Percentiles rank a stretch among this genome's conserved stretches.
Conservation (phyloP, 2,329 filamentous ascomycete genomes). For the Arthrocladium fulminans region DNA sequence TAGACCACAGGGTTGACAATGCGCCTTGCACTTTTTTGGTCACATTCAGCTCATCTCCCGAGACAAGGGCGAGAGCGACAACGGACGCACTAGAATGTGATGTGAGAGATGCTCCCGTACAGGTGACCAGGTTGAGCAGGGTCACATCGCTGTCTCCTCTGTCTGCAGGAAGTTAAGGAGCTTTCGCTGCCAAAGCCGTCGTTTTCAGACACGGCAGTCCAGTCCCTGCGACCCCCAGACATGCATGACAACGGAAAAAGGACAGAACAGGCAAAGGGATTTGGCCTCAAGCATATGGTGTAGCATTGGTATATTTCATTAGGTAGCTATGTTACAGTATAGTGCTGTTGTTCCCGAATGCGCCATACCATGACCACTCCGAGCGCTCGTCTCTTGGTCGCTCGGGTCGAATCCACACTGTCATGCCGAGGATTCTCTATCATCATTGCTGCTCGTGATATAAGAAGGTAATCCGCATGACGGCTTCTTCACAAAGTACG, state of each 20-base stretch:
- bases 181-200: too few relatives aligned
- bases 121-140: too few relatives aligned
- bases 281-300: not conserved
- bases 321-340: slow-evolving; percentile 5
- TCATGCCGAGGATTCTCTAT: not conserved
- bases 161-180: too few relatives aligned
- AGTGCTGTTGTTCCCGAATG: not conserved
- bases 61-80: not conserved
- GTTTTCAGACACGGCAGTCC: too few relatives aligned
- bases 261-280: not conserved
- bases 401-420: not conserved
- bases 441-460: not conserved
- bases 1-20: too few relatives aligned
- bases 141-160: too few relatives aligned
- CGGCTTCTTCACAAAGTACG: too few relatives aligned
- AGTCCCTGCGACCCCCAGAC: too few relatives aligned
- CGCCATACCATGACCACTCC: not conserved
- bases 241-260: too few relatives aligned
- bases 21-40: not conserved
- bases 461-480: not conserved
- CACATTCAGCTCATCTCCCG: not conserved
- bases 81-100: not conserved
- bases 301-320: slow-evolving; percentile 4
- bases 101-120: too few relatives aligned
- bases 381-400: not conserved